A percentile compares a stretch with the other conserved stretches of the same genome.
phyloP scores from a whole-genome alignment of 1,139 yeast genomes.

The Hyphopichia pseudoburtonii region DNA sequence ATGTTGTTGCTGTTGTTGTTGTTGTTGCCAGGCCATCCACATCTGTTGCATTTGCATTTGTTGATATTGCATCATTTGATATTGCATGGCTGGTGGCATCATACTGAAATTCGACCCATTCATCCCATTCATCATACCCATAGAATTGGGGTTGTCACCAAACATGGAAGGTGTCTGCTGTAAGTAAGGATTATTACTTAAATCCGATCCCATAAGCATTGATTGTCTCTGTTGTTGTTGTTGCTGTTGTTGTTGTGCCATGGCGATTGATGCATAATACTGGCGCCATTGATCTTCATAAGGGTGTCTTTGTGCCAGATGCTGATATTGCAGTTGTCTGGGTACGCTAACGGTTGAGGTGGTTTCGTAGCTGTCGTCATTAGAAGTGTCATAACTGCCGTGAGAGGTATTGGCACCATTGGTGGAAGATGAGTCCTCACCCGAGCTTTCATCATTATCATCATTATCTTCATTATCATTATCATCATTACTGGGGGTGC shows the following conservation, averaged over 20 bases:
- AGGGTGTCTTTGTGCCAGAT: conserved; percentile 16
- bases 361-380: too few species aligned
- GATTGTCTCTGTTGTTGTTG: conserved; percentile 2
- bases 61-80: conserved; percentile 4
- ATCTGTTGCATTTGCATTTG: conserved; percentile 4
- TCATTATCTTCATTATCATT: conserved; percentile 7
- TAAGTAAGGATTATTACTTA: background rate
- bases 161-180: conserved; percentile 1
- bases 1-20: background rate
- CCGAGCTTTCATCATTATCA: conserved; percentile 3
- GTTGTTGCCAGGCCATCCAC: conserved; percentile 2
- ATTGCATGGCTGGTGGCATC: conserved; percentile 3
- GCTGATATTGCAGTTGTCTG: conserved; percentile 7
- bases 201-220: background rate
- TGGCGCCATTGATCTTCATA: conserved; percentile 31
- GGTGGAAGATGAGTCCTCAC: conserved; percentile 8
- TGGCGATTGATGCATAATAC: conserved; percentile 26
- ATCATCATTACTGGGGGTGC: conserved; percentile 1
- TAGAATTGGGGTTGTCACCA: background rate
- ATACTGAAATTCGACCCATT: conserved; percentile 3
- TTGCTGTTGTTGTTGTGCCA: conserved; percentile 21
- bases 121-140: conserved; percentile 4
- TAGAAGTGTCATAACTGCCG: background rate
- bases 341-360: conserved; percentile 3
- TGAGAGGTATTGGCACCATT: conserved; percentile 11